Evolutionary conservation across 257 asterid species (phyloP).

Genomic region (Penstemon davidsonii): DNA sequence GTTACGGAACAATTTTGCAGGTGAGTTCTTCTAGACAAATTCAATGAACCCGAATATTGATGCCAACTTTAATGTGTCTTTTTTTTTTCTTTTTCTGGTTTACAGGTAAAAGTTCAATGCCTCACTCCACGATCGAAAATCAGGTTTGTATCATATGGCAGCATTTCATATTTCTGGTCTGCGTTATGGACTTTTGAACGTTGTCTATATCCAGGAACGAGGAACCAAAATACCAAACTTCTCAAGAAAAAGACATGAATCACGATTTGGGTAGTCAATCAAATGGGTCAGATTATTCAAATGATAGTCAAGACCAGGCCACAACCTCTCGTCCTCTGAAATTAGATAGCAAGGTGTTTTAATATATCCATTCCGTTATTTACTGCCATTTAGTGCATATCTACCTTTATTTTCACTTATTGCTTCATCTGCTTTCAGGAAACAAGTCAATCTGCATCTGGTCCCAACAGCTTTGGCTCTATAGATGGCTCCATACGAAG

Average conservation of each 20-base stretch:
- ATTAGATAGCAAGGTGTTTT: constrained; percentile 52
- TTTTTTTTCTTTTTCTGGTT: constrained; percentile 19
- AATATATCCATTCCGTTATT: not conserved
- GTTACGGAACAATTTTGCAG: constrained; percentile 70
- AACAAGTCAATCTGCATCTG: constrained; percentile 43
- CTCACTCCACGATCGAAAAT: constrained; percentile 48
- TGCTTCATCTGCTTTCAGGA: constrained; percentile 45
- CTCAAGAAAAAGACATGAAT: constrained; percentile 37
- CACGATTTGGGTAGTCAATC: constrained; percentile 36
- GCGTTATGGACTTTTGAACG: not conserved
- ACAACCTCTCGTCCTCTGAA: constrained; percentile 41
- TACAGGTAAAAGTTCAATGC: constrained; percentile 80
- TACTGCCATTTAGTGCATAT: too few relatives aligned
- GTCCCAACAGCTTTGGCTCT: constrained; percentile 35
- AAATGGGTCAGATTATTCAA: constrained; percentile 40
- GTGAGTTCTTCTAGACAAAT: constrained; percentile 27
- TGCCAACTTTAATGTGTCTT: constrained; percentile 17
- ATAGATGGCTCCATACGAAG: constrained; percentile 36
- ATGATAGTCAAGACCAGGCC: constrained; percentile 35
- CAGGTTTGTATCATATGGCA: constrained; percentile 50
- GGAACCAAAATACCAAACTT: constrained; percentile 38
- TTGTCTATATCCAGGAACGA: constrained; percentile 49
- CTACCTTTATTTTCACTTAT: not conserved
- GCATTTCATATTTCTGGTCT: not conserved
- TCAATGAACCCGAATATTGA: not conserved